Conservation (phyloP, 1,139 yeast species). For the Candida dubliniensis region DNA sequence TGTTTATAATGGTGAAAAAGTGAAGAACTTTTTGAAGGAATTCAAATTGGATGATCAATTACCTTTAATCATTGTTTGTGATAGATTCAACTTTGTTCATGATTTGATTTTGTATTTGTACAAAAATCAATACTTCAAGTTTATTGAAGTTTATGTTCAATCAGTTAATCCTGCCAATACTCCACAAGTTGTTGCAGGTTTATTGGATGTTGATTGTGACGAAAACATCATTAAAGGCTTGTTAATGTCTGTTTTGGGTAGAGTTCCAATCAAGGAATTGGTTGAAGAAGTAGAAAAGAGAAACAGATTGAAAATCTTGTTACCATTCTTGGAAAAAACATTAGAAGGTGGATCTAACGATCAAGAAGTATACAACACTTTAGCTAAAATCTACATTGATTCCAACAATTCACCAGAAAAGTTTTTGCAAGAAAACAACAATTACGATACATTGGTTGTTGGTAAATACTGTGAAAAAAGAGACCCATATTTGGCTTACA, state of each 20-base stretch:
- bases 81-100: constrained; percentile 86
- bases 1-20: constrained; percentile 95
- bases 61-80: constrained; percentile 95
- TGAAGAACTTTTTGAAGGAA: constrained; percentile 93
- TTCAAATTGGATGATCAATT: constrained; percentile 92
- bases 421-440: constrained; percentile 86
- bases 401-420: constrained; percentile 97
- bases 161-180: constrained; percentile 94
- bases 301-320: constrained; percentile 83
- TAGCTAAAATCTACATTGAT: constrained; percentile 97
- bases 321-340: constrained; percentile 91
- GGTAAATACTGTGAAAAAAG: constrained; percentile 99
- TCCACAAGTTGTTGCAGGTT: constrained; percentile 94
- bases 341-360: constrained; percentile 87
- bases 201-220: constrained; percentile 96
- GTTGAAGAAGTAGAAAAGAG: constrained; percentile 96
- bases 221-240: constrained; percentile 81
- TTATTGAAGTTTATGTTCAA: constrained; percentile 96
- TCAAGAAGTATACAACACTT: constrained; percentile 87
- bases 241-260: constrained; percentile 84
- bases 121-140: constrained; percentile 93
- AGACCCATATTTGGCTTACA: constrained; percentile 96
- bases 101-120: constrained; percentile 90
- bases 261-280: constrained; percentile 87
- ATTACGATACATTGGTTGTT: constrained; percentile 87